phyloP scores from a whole-genome alignment of 73 alveolate genomes.

The Paramecium pentaurelia region DNA sequence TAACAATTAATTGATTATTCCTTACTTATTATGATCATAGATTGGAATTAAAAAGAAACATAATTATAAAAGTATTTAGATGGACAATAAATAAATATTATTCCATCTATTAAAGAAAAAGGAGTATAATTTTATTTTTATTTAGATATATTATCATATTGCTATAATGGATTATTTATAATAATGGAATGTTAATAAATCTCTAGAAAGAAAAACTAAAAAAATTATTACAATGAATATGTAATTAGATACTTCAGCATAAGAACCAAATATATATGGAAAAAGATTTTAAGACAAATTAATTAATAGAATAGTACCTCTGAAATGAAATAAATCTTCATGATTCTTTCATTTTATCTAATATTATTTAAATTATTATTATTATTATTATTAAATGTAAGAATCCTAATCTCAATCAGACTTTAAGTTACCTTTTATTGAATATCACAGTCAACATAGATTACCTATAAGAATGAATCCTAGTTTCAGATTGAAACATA shows the following conservation, averaged over 20 bases:
- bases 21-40: conserved; percentile 55
- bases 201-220: conserved; percentile 71
- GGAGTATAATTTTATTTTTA: conserved; percentile 54
- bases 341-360: not conserved
- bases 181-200: conserved; percentile 80
- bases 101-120: conserved; percentile 51
- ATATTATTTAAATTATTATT: not conserved
- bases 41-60: conserved; percentile 24
- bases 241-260: conserved; percentile 84
- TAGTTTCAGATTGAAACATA: not conserved
- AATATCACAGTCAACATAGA: not conserved
- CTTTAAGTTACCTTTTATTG: not conserved
- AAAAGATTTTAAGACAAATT: conserved; percentile 49
- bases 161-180: conserved; percentile 91
- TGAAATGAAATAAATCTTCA: not conserved
- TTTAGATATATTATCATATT: conserved; percentile 79
- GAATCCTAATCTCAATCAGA: conserved; percentile 31
- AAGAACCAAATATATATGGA: conserved; percentile 66
- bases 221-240: conserved; percentile 63
- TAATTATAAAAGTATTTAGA: not conserved
- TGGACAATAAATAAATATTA: not conserved
- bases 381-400: not conserved
- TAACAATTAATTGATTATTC: conserved; percentile 77
- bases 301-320: conserved; percentile 6
- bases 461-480: conserved; percentile 19